Base-by-base conservation (phyloP, 2,329 filamentous ascomycete species). In the Dactylonectria estremocensis region DNA sequence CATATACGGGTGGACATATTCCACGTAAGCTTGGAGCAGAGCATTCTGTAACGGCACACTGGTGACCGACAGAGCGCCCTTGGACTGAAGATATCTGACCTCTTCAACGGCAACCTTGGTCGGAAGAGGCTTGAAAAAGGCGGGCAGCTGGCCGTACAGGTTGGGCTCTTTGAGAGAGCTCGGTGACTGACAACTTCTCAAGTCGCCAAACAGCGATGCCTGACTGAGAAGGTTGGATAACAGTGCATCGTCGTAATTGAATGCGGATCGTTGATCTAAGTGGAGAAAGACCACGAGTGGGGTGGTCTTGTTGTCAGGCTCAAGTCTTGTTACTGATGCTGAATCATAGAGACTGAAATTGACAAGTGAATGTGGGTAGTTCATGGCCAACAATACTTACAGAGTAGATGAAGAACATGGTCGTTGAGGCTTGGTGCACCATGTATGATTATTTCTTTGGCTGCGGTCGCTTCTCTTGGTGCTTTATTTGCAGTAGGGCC, bases 1-100 rank as follows among this genome's bases (percentile, higher is more conserved):
- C 93, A 98, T 97, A 79, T 94, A 98, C 1, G 95, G 94, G 79
- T 98, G 93, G 8, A 98, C 94, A 79, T 92, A 97, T 82, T 97
- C 93, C 68, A 95, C 87, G 76, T 96, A 98, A 43, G 91, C 91
- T 73, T 91, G 91, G 16, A 98, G 84, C 45, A 98, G 86, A 66
- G 95, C 94, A 78, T 93, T 94, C 76, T 95, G 92, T 37, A 98
- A 84, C 5, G 83, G 82, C 3, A 86, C 80, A 43, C 88, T 86
- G 1, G 95, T 95, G 43, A 98, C 88, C 1, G 90, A 90, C 71
- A 98, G 83, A 1, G 94, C 95, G 4, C 95, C 95, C 84, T 97
- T 98, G 77, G 90, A 89, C 69, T 91, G 88, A 61, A 98, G 86
- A 79, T 95, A 97, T 63, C 90, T 87, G 67, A 97, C 89, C 82